These are phyloP conservation scores for Mucor piriformis DNA, from an alignment of 371 early-diverging fungal species.

Conservation along the genomic window DNA sequence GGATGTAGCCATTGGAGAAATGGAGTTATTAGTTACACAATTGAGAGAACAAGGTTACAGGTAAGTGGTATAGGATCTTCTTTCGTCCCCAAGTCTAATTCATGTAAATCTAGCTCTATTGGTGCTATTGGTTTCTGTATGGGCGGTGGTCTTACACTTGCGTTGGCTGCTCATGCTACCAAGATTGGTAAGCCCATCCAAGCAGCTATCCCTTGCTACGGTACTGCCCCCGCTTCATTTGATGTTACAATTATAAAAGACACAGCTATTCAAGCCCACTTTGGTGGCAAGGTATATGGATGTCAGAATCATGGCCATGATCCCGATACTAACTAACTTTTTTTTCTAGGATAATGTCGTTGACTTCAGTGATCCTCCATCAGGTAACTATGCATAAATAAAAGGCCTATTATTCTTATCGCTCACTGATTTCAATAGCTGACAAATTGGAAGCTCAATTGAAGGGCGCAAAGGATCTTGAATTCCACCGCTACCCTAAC, in stretches of 20 bases:
- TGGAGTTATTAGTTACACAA: constrained; percentile 33
- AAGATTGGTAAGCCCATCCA: constrained; percentile 35
- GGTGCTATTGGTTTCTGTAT: constrained; percentile 58
- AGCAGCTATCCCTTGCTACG: constrained; percentile 56
- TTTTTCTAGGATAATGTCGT: constrained; percentile 30
- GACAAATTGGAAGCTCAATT: constrained; percentile 32
- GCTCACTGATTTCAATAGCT: constrained; percentile 16
- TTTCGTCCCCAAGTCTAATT: background rate
- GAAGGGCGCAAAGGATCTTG: constrained; percentile 26
- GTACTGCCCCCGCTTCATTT: constrained; percentile 47
- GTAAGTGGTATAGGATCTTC: constrained; percentile 12
- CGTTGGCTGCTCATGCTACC: constrained; percentile 42
- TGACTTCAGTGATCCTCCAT: constrained; percentile 50
- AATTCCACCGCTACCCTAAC: constrained; percentile 43
- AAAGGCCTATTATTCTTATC: background rate
- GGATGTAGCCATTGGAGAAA: constrained; percentile 44
- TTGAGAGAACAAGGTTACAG: constrained; percentile 33
- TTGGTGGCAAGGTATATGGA: constrained; percentile 41
- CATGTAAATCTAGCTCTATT: constrained; percentile 26
- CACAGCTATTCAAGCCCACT: constrained; percentile 59
- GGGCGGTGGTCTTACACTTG: constrained; percentile 59
- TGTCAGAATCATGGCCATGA: no score
- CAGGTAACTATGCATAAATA: constrained; percentile 28
- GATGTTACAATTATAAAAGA: constrained; percentile 41
- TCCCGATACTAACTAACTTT: no score